Evolutionary conservation across 169 alveolate species (phyloP).

Genomic region (Plasmodium vivax): DNA sequence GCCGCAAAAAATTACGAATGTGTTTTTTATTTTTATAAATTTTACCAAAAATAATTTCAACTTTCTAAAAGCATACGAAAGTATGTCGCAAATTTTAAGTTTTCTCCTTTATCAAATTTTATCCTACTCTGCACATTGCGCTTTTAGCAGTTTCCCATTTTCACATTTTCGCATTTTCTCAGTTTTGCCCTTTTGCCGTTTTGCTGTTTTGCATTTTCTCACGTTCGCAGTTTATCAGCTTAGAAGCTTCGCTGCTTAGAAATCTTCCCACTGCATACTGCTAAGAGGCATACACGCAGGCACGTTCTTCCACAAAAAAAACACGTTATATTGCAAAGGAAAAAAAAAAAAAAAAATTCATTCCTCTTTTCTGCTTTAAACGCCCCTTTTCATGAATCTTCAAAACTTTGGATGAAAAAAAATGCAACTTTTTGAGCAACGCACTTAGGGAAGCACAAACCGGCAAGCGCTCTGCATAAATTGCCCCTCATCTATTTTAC

Average conservation of each 20-base stretch:
- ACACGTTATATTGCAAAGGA: neutral
- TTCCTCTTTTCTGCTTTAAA: neutral
- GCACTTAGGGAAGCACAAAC: neutral
- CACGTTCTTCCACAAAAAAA: neutral
- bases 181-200: neutral
- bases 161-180: neutral
- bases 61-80: neutral
- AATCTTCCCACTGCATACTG: neutral
- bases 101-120: neutral
- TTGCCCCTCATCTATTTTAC: neutral
- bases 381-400: neutral
- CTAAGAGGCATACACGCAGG: neutral
- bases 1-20: neutral
- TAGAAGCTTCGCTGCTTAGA: neutral
- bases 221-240: neutral
- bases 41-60: neutral
- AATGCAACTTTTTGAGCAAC: neutral
- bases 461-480: neutral
- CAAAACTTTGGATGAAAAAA: neutral
- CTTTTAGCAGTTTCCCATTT: neutral
- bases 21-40: neutral
- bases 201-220: neutral
- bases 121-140: neutral
- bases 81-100: neutral
- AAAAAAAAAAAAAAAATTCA: neutral